Conservation (phyloP, 2,329 filamentous ascomycete species). For the Penicillium brevicompactum region DNA sequence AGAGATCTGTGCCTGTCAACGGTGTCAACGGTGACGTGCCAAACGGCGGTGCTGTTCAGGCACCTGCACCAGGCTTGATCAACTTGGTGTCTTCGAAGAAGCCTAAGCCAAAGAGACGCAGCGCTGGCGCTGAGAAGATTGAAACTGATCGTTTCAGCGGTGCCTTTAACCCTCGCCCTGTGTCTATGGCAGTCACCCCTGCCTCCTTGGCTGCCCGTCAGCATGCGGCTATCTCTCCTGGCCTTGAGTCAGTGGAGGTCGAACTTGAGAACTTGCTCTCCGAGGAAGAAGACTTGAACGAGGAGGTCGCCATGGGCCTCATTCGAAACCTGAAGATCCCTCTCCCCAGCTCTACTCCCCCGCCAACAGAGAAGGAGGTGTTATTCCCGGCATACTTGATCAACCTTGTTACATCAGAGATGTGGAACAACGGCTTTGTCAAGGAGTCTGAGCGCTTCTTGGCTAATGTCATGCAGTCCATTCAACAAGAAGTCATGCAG, state of each 20-base stretch:
- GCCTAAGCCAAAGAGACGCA: constrained; percentile 77
- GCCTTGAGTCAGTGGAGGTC: constrained; percentile 87
- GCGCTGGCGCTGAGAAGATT: constrained; percentile 82
- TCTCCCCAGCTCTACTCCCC: constrained; percentile 78
- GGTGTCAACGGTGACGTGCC: constrained; percentile 59
- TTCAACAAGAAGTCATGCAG: constrained; percentile 99
- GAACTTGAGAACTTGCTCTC: constrained; percentile 92
- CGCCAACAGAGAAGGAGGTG: constrained; percentile 96
- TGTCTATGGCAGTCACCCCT: constrained; percentile 83
- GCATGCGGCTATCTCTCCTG: constrained; percentile 75
- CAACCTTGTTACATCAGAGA: constrained; percentile 97
- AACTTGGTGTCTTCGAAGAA: constrained; percentile 97
- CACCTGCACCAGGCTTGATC: constrained; percentile 76
- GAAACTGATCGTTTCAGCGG: constrained; percentile 88
- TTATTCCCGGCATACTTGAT: constrained; percentile 98
- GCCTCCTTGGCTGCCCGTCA: constrained; percentile 59
- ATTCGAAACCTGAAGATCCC: constrained; percentile 98
- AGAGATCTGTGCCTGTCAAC: constrained; percentile 73
- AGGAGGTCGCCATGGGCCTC: constrained; percentile 93
- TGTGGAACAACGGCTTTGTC: constrained; percentile 99
- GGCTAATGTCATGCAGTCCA: constrained; percentile 99
- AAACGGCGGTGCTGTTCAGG: constrained; percentile 62
- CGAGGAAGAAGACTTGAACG: constrained; percentile 93
- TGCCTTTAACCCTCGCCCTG: constrained; percentile 89
- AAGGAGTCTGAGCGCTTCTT: constrained; percentile 99